Percentiles rank a stretch among this genome's conserved stretches.
These are phyloP conservation scores for Isoetes taiwanensis DNA, from an alignment of 75 land plant genomes.

Conservation along the genomic window DNA sequence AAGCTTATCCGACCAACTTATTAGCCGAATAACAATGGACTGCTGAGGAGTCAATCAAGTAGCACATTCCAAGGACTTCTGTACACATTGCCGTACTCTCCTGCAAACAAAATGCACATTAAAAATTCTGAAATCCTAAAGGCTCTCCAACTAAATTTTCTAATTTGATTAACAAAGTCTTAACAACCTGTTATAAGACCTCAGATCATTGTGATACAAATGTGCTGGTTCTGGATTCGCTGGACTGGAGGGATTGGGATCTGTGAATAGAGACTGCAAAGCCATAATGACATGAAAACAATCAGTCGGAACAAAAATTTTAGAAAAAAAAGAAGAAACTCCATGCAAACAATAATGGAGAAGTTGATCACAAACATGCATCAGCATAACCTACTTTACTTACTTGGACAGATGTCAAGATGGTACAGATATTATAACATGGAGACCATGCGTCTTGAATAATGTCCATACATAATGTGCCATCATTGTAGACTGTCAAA, in stretches of 20 bases:
- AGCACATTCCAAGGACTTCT: constrained; percentile 14
- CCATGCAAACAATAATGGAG: not conserved
- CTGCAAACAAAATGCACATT: not conserved
- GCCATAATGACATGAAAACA: not conserved
- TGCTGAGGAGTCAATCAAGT: too few relatives aligned
- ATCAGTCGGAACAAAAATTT: not conserved
- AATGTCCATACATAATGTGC: constrained; percentile 3
- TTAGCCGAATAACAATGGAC: too few relatives aligned
- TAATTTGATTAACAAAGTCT: too few relatives aligned
- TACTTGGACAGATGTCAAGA: not conserved
- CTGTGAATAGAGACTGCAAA: not conserved
- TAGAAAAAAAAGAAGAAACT: not conserved
- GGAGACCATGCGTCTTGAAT: constrained; percentile 6
- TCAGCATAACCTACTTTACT: too few relatives aligned
- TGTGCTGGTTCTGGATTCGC: constrained; percentile 4
- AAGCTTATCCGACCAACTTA: too few relatives aligned
- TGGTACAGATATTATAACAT: not conserved
- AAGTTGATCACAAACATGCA: not conserved
- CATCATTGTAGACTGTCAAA: not conserved
- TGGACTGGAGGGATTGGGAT: constrained; percentile 3
- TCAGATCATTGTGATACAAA: not conserved
- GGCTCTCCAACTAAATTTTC: not conserved
- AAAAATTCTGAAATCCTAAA: not conserved
- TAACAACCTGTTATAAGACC: not conserved
- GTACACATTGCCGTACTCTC: constrained; percentile 17